These are phyloP conservation scores for Pseudogymnoascus sp. DNA, from an alignment of 2,329 filamentous ascomycete species.

Conservation along the genomic window DNA sequence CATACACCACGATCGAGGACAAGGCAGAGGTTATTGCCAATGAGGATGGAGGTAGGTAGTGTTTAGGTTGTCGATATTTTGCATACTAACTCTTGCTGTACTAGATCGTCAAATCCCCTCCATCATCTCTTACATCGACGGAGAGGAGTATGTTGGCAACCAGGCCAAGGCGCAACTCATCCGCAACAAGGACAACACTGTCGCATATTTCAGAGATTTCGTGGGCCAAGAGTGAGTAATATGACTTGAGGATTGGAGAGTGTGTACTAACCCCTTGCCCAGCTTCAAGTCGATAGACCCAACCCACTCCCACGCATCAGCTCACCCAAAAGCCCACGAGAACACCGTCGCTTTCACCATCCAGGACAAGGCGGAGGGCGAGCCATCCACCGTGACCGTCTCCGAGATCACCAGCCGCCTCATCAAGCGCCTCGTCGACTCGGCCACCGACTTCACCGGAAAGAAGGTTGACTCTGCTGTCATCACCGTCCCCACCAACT, in stretches of 20 bases:
- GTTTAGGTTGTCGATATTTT: neutral
- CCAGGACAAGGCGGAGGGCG: slow-evolving; percentile 64
- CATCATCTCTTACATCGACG: slow-evolving; percentile 86
- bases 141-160: slow-evolving; percentile 92
- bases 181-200: slow-evolving; percentile 85
- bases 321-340: slow-evolving; percentile 73
- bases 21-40: slow-evolving; percentile 98
- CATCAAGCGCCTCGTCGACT: slow-evolving; percentile 70
- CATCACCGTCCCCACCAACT: slow-evolving; percentile 90
- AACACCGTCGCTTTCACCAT: slow-evolving; percentile 74
- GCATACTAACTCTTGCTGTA: slow-evolving; percentile 7
- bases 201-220: slow-evolving; percentile 94
- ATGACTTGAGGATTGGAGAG: neutral
- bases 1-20: slow-evolving; percentile 85
- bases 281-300: slow-evolving; percentile 94
- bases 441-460: slow-evolving; percentile 86
- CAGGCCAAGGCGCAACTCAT: slow-evolving; percentile 93
- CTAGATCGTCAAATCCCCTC: slow-evolving; percentile 94
- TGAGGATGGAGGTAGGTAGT: slow-evolving; percentile 81
- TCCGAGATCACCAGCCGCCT: slow-evolving; percentile 80
- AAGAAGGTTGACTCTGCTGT: slow-evolving; percentile 93
- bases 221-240: slow-evolving; percentile 76
- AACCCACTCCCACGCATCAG: slow-evolving; percentile 86
- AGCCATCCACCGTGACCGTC: slow-evolving; percentile 62
- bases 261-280: slow-evolving; percentile 19